Evolutionary conservation across 148 eudicot species (phyloP).

Genomic region (Talinum fruticosum): DNA sequence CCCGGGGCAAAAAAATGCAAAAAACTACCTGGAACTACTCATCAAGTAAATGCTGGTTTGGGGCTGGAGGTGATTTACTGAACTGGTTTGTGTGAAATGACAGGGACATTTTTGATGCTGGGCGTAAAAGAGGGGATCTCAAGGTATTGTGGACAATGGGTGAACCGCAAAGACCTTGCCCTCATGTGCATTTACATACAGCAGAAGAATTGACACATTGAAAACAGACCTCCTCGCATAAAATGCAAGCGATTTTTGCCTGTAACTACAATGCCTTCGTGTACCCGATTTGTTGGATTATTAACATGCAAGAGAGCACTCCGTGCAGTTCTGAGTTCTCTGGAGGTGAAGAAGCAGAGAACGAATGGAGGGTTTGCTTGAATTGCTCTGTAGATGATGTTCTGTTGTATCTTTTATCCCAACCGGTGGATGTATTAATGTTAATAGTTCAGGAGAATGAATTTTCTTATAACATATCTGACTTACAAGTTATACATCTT

Average conservation of each 20-base stretch:
- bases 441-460: no score
- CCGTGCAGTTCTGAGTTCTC: not conserved
- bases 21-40: no score
- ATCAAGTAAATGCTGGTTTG: no score
- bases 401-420: not conserved
- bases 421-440: not conserved
- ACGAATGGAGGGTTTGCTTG: not conserved
- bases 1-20: no score
- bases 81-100: conserved; percentile 8
- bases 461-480: no score
- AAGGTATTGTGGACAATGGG: conserved; percentile 62
- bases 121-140: conserved; percentile 66
- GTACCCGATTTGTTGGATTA: no score
- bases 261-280: no score
- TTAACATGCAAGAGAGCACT: no score
- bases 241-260: no score
- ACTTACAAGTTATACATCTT: no score
- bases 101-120: conserved; percentile 63
- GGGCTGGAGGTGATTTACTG: not conserved
- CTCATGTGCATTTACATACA: conserved; percentile 43
- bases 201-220: conserved; percentile 29
- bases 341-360: not conserved
- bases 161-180: conserved; percentile 59
- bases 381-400: not conserved
- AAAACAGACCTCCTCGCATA: no score